A percentile compares a stretch with the other conserved stretches of the same genome.
Evolutionary conservation across 2,329 filamentous ascomycete genomes (phyloP).

Genomic region (Alternaria tenuissima): DNA sequence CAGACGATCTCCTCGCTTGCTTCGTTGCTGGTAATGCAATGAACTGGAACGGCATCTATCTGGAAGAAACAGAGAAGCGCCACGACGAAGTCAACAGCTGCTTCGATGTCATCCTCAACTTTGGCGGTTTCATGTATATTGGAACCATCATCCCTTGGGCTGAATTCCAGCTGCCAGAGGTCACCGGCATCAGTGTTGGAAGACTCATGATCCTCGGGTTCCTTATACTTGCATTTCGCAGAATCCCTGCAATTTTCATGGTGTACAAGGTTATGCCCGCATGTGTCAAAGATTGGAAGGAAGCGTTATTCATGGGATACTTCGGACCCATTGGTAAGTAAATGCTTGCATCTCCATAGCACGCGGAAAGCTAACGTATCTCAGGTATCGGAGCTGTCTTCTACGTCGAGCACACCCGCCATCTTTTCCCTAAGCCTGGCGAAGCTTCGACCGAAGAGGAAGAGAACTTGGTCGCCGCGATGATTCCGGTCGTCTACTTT

Average conservation of each 20-base stretch:
- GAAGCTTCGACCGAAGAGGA: slow-evolving; percentile 52
- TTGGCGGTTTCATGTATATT: slow-evolving; percentile 68
- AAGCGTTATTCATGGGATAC: slow-evolving; percentile 69
- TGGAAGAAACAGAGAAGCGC: slow-evolving; percentile 62
- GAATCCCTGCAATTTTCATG: slow-evolving; percentile 64
- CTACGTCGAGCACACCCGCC: slow-evolving; percentile 57
- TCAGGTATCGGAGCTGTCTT: slow-evolving; percentile 54
- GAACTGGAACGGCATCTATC: slow-evolving; percentile 70
- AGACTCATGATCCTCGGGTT: slow-evolving; percentile 62
- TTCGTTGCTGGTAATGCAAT: slow-evolving; percentile 67
- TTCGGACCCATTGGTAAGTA: slow-evolving; percentile 53
- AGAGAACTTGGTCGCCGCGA: slow-evolving; percentile 51
- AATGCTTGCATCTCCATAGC: not conserved
- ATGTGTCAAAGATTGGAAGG: slow-evolving; percentile 62
- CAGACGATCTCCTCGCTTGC: slow-evolving; percentile 68
- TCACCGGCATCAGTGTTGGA: slow-evolving; percentile 62
- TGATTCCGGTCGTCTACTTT: slow-evolving; percentile 58
- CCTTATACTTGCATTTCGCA: slow-evolving; percentile 63
- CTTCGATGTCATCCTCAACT: slow-evolving; percentile 67
- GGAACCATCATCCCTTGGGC: slow-evolving; percentile 65
- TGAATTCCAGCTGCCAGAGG: slow-evolving; percentile 62
- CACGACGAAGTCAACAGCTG: slow-evolving; percentile 69
- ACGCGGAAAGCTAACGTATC: not conserved
- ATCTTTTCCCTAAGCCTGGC: slow-evolving; percentile 54
- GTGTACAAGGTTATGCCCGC: slow-evolving; percentile 65